Conservation (phyloP, 257 asterid species). For the Rhazya stricta region DNA sequence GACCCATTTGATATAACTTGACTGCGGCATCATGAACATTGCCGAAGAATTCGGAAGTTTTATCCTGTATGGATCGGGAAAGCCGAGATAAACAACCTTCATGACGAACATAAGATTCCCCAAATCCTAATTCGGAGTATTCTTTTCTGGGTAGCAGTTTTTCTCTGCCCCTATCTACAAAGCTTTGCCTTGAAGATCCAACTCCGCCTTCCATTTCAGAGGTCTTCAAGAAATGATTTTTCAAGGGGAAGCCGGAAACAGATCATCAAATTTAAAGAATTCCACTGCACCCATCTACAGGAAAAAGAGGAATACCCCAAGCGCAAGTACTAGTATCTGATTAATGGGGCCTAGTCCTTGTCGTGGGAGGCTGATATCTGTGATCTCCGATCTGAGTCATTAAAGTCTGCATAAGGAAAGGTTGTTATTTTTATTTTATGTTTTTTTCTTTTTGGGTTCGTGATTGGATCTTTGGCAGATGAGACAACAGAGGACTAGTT, state of each 20-base stretch:
- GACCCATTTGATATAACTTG: constrained; percentile 37
- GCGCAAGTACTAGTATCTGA: not conserved
- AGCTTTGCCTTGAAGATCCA: constrained; percentile 71
- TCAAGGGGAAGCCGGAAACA: not conserved
- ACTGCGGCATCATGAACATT: constrained; percentile 7
- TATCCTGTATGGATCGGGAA: constrained; percentile 18
- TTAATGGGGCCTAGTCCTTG: not conserved
- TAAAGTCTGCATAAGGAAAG: not conserved
- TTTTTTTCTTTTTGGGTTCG: not conserved
- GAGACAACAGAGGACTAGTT: too few species aligned
- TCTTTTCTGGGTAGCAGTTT: constrained; percentile 43
- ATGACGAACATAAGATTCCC: constrained; percentile 13
- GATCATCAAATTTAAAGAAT: not conserved
- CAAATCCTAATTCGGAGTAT: constrained; percentile 42
- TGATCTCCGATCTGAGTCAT: not conserved
- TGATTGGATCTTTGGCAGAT: not conserved
- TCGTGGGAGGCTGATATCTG: not conserved
- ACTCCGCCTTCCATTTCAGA: constrained; percentile 40
- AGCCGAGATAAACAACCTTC: constrained; percentile 36
- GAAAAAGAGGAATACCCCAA: not conserved
- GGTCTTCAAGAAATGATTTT: not conserved
- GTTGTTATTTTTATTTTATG: too few species aligned
- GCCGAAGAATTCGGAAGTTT: constrained; percentile 10
- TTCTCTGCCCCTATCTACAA: constrained; percentile 50
- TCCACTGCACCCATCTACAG: not conserved